Conservation (phyloP, 139 green algal genomes). For the Axilococcus clingmanii region DNA sequence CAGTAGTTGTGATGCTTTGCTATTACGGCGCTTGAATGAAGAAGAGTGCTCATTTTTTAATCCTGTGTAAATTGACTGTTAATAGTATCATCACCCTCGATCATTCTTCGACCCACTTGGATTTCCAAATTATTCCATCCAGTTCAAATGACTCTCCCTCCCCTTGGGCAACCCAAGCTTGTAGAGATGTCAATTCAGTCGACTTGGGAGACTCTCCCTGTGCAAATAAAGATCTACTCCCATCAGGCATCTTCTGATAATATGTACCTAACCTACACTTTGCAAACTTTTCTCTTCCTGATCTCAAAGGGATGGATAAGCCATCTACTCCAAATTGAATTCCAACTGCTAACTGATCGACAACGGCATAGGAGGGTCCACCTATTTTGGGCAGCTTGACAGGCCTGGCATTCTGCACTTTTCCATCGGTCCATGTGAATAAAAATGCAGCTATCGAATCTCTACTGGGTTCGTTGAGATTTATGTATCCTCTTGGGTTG, state of each 20-base stretch:
- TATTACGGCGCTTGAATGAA: too few species aligned
- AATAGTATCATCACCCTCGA: too few species aligned
- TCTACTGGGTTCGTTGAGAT: conserved; percentile 54
- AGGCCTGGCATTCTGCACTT: conserved; percentile 19
- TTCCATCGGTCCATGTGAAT: conserved; percentile 57
- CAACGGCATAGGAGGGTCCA: conserved; percentile 40
- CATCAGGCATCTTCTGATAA: conserved; percentile 40
- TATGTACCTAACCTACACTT: conserved; percentile 54
- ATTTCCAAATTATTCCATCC: conserved; percentile 44
- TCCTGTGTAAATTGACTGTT: too few species aligned
- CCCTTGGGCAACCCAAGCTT: conserved; percentile 36
- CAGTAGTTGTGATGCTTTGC: too few species aligned
- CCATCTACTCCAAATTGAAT: conserved; percentile 63
- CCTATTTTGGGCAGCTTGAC: conserved; percentile 67
- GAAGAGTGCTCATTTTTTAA: too few species aligned
- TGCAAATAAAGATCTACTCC: conserved; percentile 43
- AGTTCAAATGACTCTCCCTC: conserved; percentile 33
- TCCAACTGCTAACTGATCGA: conserved; percentile 41
- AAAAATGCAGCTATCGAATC: conserved; percentile 61
- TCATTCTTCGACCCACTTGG: not conserved
- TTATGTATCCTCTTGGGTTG: conserved; percentile 55
- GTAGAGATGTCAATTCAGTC: conserved; percentile 34
- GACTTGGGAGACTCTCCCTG: conserved; percentile 21
- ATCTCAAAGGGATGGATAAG: conserved; percentile 33
- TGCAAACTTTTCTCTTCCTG: conserved; percentile 15